Base-by-base conservation (phyloP, 1,284 basidiomycete species). In the Polyporus tsugae region DNA sequence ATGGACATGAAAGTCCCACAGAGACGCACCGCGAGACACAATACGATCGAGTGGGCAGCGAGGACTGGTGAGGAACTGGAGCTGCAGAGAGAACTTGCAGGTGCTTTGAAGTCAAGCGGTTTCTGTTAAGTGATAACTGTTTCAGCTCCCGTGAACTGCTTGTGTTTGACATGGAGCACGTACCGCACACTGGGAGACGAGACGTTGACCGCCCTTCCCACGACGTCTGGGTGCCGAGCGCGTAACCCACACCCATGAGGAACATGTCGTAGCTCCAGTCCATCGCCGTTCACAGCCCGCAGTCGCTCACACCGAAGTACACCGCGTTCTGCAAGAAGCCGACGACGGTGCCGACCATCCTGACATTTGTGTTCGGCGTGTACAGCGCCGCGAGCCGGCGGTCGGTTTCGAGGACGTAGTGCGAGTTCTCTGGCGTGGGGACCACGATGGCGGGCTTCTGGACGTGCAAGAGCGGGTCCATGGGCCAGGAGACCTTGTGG, bases 301-400 rank as follows among this genome's bases (percentile, higher is more conserved):
- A 75, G 74, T 91, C 86, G 66, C 81, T 84, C n/a, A 92, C 78
- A 0, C 89, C 89, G 38, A 93, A 79, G 10, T 84, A 85, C 73
- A 85, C 86, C 6, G 84, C 83, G 74, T 92, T 91, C 70, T 84
- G 80, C 88, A 89, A 92, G 7, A 92, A 76, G 0, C 88, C 89
- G 70, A 89, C 80, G 29, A 87, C 80, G 49, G 76, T 75, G 62
- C 81, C 76, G 7, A 83, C 78, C 65, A 82, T 80, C 39, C 79
- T 75, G 6, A 87, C 74, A 25, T 90, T 79, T 29, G 79, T 76
- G 29, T 77, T 75, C 0, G 77, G 68, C 7, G 73, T 76, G 69
- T 76, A 75, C 57, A 70, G 76, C 63, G 63, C 72, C 6, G 81
- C 78, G 22, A 85, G 77, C 35, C 73, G 72, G 15, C 49, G 44